A percentile compares a stretch with the other conserved stretches of the same genome.
These are phyloP conservation scores for Fagus sylvatica DNA, from an alignment of 306 rosid genomes.

Conservation along the genomic window DNA sequence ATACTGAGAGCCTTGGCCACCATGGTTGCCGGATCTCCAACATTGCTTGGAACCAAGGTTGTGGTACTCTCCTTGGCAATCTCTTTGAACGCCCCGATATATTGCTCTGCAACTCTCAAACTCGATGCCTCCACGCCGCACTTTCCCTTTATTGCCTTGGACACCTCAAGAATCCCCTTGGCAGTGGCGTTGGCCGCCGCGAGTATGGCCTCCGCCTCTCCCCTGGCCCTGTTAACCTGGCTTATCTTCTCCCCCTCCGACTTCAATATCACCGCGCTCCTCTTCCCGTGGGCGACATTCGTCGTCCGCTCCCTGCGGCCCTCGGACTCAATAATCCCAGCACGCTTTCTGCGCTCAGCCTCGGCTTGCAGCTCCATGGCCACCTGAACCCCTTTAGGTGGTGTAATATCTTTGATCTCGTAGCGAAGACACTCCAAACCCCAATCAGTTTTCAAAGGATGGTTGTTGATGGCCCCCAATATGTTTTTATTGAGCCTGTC, in stretches of 20 bases:
- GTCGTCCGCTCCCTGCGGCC: constrained; percentile 82
- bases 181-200: too few relatives aligned
- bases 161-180: too few relatives aligned
- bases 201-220: constrained; percentile 12
- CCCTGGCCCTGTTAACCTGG: constrained; percentile 76
- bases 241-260: constrained; percentile 84
- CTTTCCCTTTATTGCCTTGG: too few relatives aligned
- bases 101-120: too few relatives aligned
- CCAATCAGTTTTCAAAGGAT: constrained; percentile 40
- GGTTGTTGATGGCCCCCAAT: constrained; percentile 66
- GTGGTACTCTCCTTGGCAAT: too few relatives aligned
- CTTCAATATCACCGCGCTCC: constrained; percentile 69
- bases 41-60: too few relatives aligned
- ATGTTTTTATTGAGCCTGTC: constrained; percentile 83
- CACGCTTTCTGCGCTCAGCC: constrained; percentile 93
- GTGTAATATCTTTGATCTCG: constrained; percentile 94
- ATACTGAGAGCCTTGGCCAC: too few relatives aligned
- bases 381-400: constrained; percentile 88
- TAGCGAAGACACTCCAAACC: constrained; percentile 94
- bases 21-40: too few relatives aligned
- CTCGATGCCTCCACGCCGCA: too few relatives aligned
- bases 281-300: constrained; percentile 84
- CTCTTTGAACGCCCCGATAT: too few relatives aligned
- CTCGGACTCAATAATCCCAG: constrained; percentile 94
- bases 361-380: constrained; percentile 99